These are phyloP conservation scores for Rhazya stricta DNA, from an alignment of 257 asterid species.

Conservation along the genomic window DNA sequence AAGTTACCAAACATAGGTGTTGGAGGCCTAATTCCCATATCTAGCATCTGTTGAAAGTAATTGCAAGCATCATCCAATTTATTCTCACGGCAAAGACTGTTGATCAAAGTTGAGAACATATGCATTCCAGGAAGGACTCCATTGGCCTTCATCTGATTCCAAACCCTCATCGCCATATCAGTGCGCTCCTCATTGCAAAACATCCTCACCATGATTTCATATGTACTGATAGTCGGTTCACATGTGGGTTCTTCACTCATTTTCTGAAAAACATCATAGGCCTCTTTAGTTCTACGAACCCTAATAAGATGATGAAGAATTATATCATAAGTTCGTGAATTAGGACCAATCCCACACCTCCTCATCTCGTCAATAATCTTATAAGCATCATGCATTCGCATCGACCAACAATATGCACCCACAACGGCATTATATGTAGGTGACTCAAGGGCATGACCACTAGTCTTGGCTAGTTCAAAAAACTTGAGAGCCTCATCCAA, in stretches of 20 bases:
- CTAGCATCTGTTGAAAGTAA: conserved; percentile 60
- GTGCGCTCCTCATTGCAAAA: conserved; percentile 50
- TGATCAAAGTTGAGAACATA: conserved; percentile 58
- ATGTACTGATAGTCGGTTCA: conserved; percentile 61
- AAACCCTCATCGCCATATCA: conserved; percentile 59
- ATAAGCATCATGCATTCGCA: conserved; percentile 47
- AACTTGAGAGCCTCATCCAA: conserved; percentile 56
- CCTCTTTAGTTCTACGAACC: conserved; percentile 45
- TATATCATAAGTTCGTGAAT: conserved; percentile 65
- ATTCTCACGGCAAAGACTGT: conserved; percentile 44
- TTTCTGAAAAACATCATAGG: conserved; percentile 45
- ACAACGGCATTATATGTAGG: conserved; percentile 76
- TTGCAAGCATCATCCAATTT: conserved; percentile 51
- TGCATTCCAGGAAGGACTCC: conserved; percentile 82
- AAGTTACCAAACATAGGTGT: conserved; percentile 48
- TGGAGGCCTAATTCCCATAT: conserved; percentile 79
- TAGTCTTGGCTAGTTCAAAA: conserved; percentile 44
- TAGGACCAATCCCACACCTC: conserved; percentile 56
- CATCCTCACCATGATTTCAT: conserved; percentile 80
- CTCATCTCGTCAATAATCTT: conserved; percentile 60
- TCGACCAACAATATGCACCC: conserved; percentile 82
- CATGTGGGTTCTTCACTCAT: conserved; percentile 56
- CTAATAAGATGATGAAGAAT: conserved; percentile 62
- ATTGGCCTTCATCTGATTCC: conserved; percentile 71
- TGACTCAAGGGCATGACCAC: conserved; percentile 42